These are phyloP conservation scores for Fusarium solani-melongenae DNA, from an alignment of 2,329 filamentous ascomycete genomes.

Conservation along the genomic window DNA sequence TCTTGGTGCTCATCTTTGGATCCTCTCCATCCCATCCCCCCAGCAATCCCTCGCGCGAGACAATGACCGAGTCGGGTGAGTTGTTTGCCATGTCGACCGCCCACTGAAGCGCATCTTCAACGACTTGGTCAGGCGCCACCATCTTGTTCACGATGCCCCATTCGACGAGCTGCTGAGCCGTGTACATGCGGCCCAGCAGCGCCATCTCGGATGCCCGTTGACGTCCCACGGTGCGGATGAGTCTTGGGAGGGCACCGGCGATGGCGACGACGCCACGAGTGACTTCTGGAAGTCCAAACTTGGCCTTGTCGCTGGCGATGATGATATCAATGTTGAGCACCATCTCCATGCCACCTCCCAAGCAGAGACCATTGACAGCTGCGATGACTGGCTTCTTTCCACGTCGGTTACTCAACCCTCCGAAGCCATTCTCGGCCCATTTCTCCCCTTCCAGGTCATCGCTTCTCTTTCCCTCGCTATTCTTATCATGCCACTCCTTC, in stretches of 20 bases:
- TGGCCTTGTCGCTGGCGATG: constrained; percentile 65
- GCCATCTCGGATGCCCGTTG: constrained; percentile 79
- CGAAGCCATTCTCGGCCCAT: constrained; percentile 61
- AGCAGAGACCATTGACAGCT: constrained; percentile 78
- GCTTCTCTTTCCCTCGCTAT: constrained; percentile 40
- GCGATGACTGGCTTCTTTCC: constrained; percentile 80
- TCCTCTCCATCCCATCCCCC: constrained; percentile 77
- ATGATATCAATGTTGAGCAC: constrained; percentile 77
- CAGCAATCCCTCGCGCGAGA: constrained; percentile 77
- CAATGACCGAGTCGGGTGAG: constrained; percentile 81
- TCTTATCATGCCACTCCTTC: constrained; percentile 68
- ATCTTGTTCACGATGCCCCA: constrained; percentile 81
- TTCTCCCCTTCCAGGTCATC: constrained; percentile 53
- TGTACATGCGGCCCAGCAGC: constrained; percentile 69
- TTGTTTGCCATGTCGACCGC: constrained; percentile 71
- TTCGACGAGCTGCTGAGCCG: constrained; percentile 66
- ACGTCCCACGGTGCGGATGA: constrained; percentile 71
- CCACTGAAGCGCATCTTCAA: constrained; percentile 69
- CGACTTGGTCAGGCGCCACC: constrained; percentile 53
- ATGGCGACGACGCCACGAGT: constrained; percentile 75
- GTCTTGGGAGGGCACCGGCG: constrained; percentile 74
- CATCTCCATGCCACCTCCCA: constrained; percentile 82
- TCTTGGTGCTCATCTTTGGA: constrained; percentile 70
- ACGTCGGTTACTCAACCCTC: constrained; percentile 70
- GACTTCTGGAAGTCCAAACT: constrained; percentile 77